A percentile compares a stretch with the other conserved stretches of the same genome.
Evolutionary conservation across 352 stramenopile species (phyloP).

Genomic region (Aphanomyces euteiches): DNA sequence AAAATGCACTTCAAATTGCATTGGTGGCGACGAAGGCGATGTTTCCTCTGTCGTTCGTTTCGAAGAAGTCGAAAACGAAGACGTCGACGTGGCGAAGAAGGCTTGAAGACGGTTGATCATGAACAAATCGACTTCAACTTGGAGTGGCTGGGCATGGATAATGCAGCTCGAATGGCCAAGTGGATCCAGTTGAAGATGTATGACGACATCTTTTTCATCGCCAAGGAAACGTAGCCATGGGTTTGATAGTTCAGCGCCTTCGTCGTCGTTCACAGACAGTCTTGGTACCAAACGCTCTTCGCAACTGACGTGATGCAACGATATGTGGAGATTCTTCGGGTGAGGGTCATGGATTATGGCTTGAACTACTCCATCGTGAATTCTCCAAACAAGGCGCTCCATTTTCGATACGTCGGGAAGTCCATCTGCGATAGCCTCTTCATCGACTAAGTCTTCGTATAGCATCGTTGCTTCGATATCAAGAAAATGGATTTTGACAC

Average conservation of each 20-base stretch:
- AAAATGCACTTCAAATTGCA: constrained; percentile 16
- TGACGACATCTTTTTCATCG: constrained; percentile 28
- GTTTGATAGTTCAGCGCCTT: constrained; percentile 57
- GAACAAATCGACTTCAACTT: constrained; percentile 86
- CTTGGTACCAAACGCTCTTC: constrained; percentile 68
- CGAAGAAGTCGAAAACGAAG: background rate
- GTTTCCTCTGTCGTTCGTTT: background rate
- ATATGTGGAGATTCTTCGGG: constrained; percentile 5
- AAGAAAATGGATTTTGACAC: constrained; percentile 74
- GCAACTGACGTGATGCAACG: constrained; percentile 50
- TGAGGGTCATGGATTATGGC: constrained; percentile 5
- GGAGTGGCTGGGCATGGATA: constrained; percentile 65
- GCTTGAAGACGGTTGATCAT: constrained; percentile 60
- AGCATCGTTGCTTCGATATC: constrained; percentile 68
- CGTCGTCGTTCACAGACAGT: constrained; percentile 64
- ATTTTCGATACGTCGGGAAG: constrained; percentile 2
- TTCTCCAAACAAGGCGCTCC: constrained; percentile 16
- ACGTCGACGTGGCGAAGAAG: background rate
- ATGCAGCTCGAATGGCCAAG: constrained; percentile 39
- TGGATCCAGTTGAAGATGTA: constrained; percentile 50
- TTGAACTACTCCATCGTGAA: constrained; percentile 18
- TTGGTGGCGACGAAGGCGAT: background rate
- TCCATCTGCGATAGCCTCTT: constrained; percentile 19
- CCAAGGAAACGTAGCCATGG: constrained; percentile 56
- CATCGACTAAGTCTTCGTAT: constrained; percentile 64